A percentile compares a stretch with the other conserved stretches of the same genome.
phyloP scores from a whole-genome alignment of 1,284 basidiomycete genomes.

The Leccinum variabile region DNA sequence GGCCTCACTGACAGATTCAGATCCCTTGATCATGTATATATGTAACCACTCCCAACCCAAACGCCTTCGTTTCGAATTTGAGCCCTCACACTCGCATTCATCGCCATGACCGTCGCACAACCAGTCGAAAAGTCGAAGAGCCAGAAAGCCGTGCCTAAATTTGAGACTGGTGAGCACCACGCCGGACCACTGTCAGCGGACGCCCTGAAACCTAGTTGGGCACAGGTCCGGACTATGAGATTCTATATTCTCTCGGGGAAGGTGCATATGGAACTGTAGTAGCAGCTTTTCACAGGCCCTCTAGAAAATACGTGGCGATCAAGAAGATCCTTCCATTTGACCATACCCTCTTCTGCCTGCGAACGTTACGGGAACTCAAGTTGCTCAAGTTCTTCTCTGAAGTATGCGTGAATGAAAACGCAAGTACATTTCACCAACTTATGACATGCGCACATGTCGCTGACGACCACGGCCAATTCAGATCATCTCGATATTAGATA shows the following conservation, averaged over 20 bases:
- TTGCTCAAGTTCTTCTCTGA: conserved; percentile 83
- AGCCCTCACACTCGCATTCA: not conserved
- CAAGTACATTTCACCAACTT: conserved; percentile 33
- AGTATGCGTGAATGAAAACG: conserved; percentile 79
- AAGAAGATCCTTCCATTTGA: conserved; percentile 87
- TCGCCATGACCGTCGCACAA: conserved; percentile 15
- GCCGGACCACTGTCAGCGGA: not conserved
- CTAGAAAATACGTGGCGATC: conserved; percentile 70
- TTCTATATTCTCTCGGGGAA: conserved; percentile 74
- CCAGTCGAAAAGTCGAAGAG: conserved; percentile 21
- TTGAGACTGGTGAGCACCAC: conserved; percentile 55
- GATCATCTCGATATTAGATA: conserved; percentile 87
- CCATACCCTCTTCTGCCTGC: conserved; percentile 76
- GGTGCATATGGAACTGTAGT: conserved; percentile 77
- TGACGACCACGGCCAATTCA: conserved; percentile 27
- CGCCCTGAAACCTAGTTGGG: conserved; percentile 13
- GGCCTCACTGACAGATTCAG: not conserved
- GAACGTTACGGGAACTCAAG: conserved; percentile 79
- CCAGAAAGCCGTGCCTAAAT: conserved; percentile 56
- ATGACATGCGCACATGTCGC: not conserved
- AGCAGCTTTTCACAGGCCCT: conserved; percentile 65
- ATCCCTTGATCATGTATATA: not conserved
- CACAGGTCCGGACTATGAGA: conserved; percentile 69
- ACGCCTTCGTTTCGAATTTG: not conserved
- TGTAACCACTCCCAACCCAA: conserved; percentile 2